Base-by-base conservation (phyloP, 305 asterid genomes). In the Fraxinus xanthoxyloides region DNA sequence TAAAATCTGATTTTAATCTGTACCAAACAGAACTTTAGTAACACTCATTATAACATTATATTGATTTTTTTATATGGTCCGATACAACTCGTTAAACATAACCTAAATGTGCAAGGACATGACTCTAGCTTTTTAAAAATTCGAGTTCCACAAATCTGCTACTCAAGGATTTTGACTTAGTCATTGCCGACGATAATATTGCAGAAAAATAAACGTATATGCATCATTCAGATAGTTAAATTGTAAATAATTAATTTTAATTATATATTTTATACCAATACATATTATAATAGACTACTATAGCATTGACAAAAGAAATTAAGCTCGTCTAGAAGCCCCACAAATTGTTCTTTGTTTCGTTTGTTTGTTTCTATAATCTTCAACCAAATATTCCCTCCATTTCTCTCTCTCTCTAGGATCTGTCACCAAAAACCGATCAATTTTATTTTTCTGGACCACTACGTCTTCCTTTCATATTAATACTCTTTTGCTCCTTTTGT, bases 151-250 rank as follows among this genome's bases (percentile, higher is more conserved):
- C 31, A 87, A 40, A 86, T 84, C 83, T 56, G 81, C 75, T 84
- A 36, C 76, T 67, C 70, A 48, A 84, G 15, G 77, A 56, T 48
- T 85, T 85, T 85, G 90, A 86, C 89, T 85, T 83, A 4, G 78
- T 87, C 82, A 59, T 82, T 83, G 91, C 91, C 85, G 88, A 89
- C 93, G 84, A 86, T 83, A 74, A 7, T 61, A 73, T 82, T 74
- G 77, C 85, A 61, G 81, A 79, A 80, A 51, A 81, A 48, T 21
- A n/a, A 56, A 67, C 9, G 48, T 32, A 61, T 15, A 36, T 31
- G 10, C 48, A 2, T 17, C 26, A 23, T 8, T 59, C 30, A 59
- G 35, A 32, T 32, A 32, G 35, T 32, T 32, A 3, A 32, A 32
- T 32, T 32, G 35, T 32, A 32, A 32, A 32, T 32, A 32, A 4